These are phyloP conservation scores for Cystobasidium pallidum DNA, from an alignment of 1,284 basidiomycete species.

Conservation along the genomic window DNA sequence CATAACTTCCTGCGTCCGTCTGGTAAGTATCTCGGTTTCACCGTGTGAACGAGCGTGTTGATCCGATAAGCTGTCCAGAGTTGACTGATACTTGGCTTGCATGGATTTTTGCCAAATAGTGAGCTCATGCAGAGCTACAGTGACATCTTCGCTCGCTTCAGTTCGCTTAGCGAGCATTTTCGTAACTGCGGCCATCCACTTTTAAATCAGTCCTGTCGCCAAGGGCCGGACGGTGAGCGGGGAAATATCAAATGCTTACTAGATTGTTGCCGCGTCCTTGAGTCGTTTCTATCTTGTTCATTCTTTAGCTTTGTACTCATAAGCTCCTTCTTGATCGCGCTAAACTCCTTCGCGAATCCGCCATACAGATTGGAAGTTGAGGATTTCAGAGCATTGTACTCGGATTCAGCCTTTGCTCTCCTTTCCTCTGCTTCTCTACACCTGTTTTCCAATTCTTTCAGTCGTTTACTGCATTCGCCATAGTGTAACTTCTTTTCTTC, in stretches of 20 bases:
- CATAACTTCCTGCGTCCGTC: slow-evolving; percentile 27
- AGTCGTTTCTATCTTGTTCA: slow-evolving; percentile 39
- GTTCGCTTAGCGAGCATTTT: slow-evolving; percentile 18
- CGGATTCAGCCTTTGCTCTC: slow-evolving; percentile 30
- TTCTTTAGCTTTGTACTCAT: slow-evolving; percentile 20
- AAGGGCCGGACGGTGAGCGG: not conserved
- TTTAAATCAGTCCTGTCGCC: not conserved
- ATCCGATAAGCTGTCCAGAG: not conserved
- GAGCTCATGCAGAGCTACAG: slow-evolving; percentile 20
- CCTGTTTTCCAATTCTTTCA: slow-evolving; percentile 31
- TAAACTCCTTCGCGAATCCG: slow-evolving; percentile 37
- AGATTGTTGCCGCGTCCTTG: slow-evolving; percentile 26
- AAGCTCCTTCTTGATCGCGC: slow-evolving; percentile 34
- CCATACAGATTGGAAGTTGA: slow-evolving; percentile 16
- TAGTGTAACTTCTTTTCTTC: slow-evolving; percentile 40
- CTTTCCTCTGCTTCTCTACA: slow-evolving; percentile 39
- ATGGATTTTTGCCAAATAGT: slow-evolving; percentile 27
- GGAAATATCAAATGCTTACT: slow-evolving; percentile 6
- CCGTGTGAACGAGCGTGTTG: slow-evolving; percentile 8
- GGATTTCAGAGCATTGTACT: slow-evolving; percentile 33
- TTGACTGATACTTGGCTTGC: slow-evolving; percentile 25
- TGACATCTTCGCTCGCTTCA: slow-evolving; percentile 33
- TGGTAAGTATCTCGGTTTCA: slow-evolving; percentile 24
- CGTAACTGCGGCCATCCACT: slow-evolving; percentile 7
- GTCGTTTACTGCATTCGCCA: slow-evolving; percentile 19